Evolutionary conservation across 2,329 filamentous ascomycete genomes (phyloP).

Genomic region (Fusarium torreyae): DNA sequence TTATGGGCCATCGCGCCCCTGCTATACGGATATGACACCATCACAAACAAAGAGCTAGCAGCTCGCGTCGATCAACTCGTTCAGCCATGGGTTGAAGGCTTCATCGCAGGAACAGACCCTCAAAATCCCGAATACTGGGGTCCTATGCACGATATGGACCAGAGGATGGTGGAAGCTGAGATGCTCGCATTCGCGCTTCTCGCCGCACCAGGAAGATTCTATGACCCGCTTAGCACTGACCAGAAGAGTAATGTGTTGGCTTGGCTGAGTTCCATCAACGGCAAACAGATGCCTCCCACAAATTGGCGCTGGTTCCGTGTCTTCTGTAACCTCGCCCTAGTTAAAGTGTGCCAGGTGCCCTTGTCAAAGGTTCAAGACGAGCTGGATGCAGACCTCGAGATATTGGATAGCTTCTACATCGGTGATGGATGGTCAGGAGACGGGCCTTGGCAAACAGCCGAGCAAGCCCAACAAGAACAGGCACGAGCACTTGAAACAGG

Average conservation of each 20-base stretch:
- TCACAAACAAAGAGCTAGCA: slow-evolving; percentile 47
- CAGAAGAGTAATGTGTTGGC: slow-evolving; percentile 55
- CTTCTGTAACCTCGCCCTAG: slow-evolving; percentile 63
- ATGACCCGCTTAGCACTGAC: slow-evolving; percentile 51
- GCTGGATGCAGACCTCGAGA: slow-evolving; percentile 60
- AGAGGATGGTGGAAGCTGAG: slow-evolving; percentile 70
- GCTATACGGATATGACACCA: slow-evolving; percentile 56
- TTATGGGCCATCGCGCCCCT: slow-evolving; percentile 55
- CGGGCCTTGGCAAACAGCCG: slow-evolving; percentile 57
- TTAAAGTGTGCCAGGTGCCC: slow-evolving; percentile 58
- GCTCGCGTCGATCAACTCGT: slow-evolving; percentile 22
- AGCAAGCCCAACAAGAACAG: slow-evolving; percentile 33
- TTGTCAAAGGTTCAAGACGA: slow-evolving; percentile 52
- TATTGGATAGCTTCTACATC: slow-evolving; percentile 63
- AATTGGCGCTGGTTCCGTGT: slow-evolving; percentile 70
- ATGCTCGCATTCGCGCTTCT: slow-evolving; percentile 65
- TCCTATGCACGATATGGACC: slow-evolving; percentile 60
- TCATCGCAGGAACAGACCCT: slow-evolving; percentile 53
- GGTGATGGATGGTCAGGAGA: slow-evolving; percentile 64
- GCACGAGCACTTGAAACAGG: slow-evolving; percentile 23
- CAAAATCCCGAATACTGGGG: slow-evolving; percentile 63
- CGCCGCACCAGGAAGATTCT: slow-evolving; percentile 56
- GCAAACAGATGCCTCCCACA: slow-evolving; percentile 61
- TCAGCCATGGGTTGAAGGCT: slow-evolving; percentile 54
- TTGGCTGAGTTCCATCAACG: slow-evolving; percentile 62